phyloP scores from a whole-genome alignment of 345 rosid species.

The Chamaenerion angustifolium region DNA sequence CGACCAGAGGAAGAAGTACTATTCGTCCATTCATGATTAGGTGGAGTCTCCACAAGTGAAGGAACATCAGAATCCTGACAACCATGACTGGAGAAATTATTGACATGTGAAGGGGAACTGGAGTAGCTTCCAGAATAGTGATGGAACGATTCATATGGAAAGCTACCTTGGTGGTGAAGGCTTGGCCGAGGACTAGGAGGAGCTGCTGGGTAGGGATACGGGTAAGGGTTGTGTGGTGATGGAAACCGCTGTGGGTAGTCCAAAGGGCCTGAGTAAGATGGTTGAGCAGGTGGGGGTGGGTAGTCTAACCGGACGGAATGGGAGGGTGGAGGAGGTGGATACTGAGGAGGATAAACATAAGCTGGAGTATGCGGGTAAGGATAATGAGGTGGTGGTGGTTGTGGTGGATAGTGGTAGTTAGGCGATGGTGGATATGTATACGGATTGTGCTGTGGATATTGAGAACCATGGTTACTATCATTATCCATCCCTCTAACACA shows the following conservation, averaged over 20 bases:
- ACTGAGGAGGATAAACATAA: constrained; percentile 34
- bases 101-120: constrained; percentile 20
- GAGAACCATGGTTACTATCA: constrained; percentile 22
- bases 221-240: constrained; percentile 22
- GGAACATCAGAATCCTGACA: constrained; percentile 37
- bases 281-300: constrained; percentile 11
- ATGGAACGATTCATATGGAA: constrained; percentile 27
- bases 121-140: constrained; percentile 29
- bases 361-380: constrained; percentile 17
- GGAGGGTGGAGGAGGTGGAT: constrained; percentile 6
- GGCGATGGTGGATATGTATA: constrained; percentile 11
- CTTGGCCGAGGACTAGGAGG: constrained; percentile 18
- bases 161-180: constrained; percentile 31
- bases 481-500: constrained; percentile 21
- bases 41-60: constrained; percentile 10
- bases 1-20: constrained; percentile 11
- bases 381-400: constrained; percentile 24
- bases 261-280: constrained; percentile 25
- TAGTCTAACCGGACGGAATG: constrained; percentile 6
- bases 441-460: constrained; percentile 22
- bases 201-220: constrained; percentile 23
- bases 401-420: constrained; percentile 6
- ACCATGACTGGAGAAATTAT: constrained; percentile 25
- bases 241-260: constrained; percentile 25
- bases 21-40: constrained; percentile 9